These are phyloP conservation scores for Debaryomyces sp. DNA, from an alignment of 1,139 yeast species.

Conservation along the genomic window DNA sequence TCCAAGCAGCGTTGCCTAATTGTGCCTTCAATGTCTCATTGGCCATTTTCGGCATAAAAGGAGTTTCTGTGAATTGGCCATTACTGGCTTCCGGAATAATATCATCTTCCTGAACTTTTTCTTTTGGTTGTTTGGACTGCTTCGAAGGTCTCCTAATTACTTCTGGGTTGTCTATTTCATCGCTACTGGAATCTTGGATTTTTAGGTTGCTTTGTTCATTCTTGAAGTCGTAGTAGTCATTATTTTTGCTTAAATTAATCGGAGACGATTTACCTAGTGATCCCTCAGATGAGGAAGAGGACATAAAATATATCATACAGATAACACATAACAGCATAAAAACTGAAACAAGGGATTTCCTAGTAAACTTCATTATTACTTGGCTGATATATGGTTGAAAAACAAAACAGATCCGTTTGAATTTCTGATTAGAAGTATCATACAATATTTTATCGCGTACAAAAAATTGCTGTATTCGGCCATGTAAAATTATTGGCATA, in stretches of 20 bases:
- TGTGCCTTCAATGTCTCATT: slow-evolving; percentile 62
- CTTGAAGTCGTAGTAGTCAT: not conserved
- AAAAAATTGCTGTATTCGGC: slow-evolving; percentile 4
- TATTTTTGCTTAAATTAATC: slow-evolving; percentile 17
- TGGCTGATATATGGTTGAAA: not conserved
- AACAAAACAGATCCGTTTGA: not conserved
- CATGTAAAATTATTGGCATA: slow-evolving; percentile 5
- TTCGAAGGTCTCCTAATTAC: slow-evolving; percentile 1
- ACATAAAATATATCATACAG: slow-evolving; percentile 31
- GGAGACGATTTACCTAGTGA: slow-evolving; percentile 31
- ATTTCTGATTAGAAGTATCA: not conserved
- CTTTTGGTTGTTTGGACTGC: not conserved
- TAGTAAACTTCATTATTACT: slow-evolving; percentile 20
- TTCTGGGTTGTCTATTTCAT: slow-evolving; percentile 7
- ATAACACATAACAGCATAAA: slow-evolving; percentile 25
- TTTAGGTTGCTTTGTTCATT: not conserved
- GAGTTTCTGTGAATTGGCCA: slow-evolving; percentile 39
- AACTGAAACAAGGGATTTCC: slow-evolving; percentile 30
- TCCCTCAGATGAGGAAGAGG: slow-evolving; percentile 21
- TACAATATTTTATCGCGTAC: not conserved
- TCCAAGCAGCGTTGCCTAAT: slow-evolving; percentile 91
- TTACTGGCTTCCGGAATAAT: not conserved
- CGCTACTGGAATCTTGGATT: slow-evolving; percentile 1
- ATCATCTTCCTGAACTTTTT: not conserved
- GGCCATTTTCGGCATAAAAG: slow-evolving; percentile 90